Evolutionary conservation across 495 filamentous ascomycete genomes (phyloP).

Genomic region (Talaromyces thailandensis): DNA sequence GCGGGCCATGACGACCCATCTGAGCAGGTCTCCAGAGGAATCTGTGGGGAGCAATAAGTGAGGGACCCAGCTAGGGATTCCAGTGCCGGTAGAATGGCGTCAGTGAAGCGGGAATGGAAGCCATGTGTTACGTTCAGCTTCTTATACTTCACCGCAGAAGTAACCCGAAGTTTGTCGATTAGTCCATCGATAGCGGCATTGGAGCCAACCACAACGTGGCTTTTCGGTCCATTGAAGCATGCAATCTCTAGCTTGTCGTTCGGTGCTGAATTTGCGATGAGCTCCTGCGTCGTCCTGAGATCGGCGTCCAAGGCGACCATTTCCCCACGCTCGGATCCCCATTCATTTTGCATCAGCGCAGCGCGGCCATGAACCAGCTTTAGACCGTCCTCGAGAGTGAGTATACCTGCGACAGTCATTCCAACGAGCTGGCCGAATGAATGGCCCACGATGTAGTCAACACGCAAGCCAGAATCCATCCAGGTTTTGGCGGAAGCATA

Average conservation of each 20-base stretch:
- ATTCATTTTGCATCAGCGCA: too few species aligned
- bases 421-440: slow-evolving; percentile 47
- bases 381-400: slow-evolving; percentile 24
- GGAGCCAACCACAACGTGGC: slow-evolving; percentile 27
- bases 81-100: slow-evolving; percentile 23
- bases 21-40: slow-evolving; percentile 19
- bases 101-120: slow-evolving; percentile 38
- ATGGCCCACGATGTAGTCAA: slow-evolving; percentile 36
- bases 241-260: slow-evolving; percentile 19
- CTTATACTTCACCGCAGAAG: slow-evolving; percentile 24
- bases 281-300: too few species aligned
- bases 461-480: slow-evolving; percentile 37
- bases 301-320: slow-evolving; percentile 11
- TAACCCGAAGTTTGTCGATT: slow-evolving; percentile 7
- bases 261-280: too few species aligned
- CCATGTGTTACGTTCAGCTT: slow-evolving; percentile 21
- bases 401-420: slow-evolving; percentile 25
- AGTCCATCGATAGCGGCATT: slow-evolving; percentile 16
- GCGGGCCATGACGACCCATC: background rate
- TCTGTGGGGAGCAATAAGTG: background rate
- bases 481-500: slow-evolving; percentile 40
- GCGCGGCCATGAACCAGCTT: too few species aligned
- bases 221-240: slow-evolving; percentile 36
- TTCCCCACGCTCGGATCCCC: slow-evolving; percentile 1
- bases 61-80: slow-evolving; percentile 17